phyloP scores from a whole-genome alignment of 2,329 filamentous ascomycete genomes.

The Geoglossum cookeanum region DNA sequence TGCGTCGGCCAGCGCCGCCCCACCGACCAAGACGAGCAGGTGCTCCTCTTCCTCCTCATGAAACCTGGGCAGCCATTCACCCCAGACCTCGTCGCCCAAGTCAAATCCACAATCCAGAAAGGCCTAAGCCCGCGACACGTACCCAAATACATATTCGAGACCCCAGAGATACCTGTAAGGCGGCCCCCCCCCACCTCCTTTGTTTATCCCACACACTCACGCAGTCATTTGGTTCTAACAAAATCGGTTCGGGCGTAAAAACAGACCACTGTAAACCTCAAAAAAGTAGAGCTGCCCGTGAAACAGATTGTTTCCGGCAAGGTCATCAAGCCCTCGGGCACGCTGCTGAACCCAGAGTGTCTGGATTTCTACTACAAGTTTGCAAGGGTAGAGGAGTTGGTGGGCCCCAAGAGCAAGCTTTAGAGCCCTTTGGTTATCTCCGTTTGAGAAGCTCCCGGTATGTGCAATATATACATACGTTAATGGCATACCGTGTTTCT shows the following conservation, averaged over 20 bases:
- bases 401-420: slow-evolving; percentile 28
- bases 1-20: slow-evolving; percentile 61
- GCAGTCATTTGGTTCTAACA: too few species aligned
- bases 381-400: slow-evolving; percentile 46
- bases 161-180: slow-evolving; percentile 58
- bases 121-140: slow-evolving; percentile 57
- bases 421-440: slow-evolving; percentile 14
- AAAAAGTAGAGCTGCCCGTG: slow-evolving; percentile 70
- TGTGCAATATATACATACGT: too few species aligned
- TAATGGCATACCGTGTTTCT: too few species aligned
- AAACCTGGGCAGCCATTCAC: slow-evolving; percentile 38
- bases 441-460: too few species aligned
- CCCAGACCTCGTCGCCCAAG: slow-evolving; percentile 30
- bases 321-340: slow-evolving; percentile 55
- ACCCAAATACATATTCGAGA: slow-evolving; percentile 61
- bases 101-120: slow-evolving; percentile 45
- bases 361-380: slow-evolving; percentile 67
- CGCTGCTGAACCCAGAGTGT: slow-evolving; percentile 55
- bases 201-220: background rate
- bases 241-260: background rate
- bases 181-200: slow-evolving; percentile 2
- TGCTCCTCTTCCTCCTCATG: slow-evolving; percentile 41
- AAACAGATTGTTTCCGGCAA: slow-evolving; percentile 69
- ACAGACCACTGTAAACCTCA: slow-evolving; percentile 62
- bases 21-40: slow-evolving; percentile 35